Percentiles rank a stretch among this genome's conserved stretches.
These are phyloP conservation scores for Porphyrellus cyaneotinctus DNA, from an alignment of 768 basidiomycete genomes.

Conservation along the genomic window DNA sequence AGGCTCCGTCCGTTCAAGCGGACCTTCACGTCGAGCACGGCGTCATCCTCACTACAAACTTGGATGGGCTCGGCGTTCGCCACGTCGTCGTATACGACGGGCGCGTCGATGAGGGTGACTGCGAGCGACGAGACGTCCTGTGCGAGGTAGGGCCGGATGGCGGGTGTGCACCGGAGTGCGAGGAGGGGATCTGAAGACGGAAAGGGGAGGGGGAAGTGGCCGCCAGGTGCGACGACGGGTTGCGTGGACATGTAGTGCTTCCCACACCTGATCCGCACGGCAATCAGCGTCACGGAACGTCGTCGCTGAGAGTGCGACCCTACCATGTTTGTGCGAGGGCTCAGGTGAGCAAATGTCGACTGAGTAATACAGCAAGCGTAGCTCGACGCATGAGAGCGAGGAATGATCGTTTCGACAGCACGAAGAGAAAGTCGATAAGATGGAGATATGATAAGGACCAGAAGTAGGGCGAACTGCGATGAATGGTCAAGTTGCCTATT, in stretches of 20 bases:
- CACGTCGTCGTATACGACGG: slow-evolving; percentile 44
- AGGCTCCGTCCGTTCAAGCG: slow-evolving; percentile 43
- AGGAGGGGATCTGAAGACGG: slow-evolving; percentile 41
- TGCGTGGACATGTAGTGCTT: slow-evolving; percentile 50
- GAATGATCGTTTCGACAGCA: too few species aligned
- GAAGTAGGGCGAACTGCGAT: too few species aligned
- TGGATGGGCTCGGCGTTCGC: slow-evolving; percentile 43
- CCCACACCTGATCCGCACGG: slow-evolving; percentile 42
- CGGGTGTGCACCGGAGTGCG: slow-evolving; percentile 55
- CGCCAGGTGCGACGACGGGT: slow-evolving; percentile 44
- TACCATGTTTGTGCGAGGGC: slow-evolving; percentile 31
- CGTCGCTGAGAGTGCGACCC: neutral
- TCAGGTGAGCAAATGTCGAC: slow-evolving; percentile 9
- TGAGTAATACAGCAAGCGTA: slow-evolving; percentile 3
- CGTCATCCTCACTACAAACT: slow-evolving; percentile 17
- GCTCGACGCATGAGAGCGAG: slow-evolving; percentile 13
- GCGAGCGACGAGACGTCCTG: slow-evolving; percentile 44
- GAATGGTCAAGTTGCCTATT: too few species aligned
- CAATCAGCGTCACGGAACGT: neutral
- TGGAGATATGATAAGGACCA: too few species aligned
- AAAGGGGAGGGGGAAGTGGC: slow-evolving; percentile 41
- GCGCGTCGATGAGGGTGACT: slow-evolving; percentile 50
- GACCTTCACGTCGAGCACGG: slow-evolving; percentile 39
- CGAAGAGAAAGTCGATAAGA: too few species aligned
- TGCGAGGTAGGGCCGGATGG: slow-evolving; percentile 55